Evolutionary conservation across 1,284 basidiomycete genomes (phyloP), one percentile per base, ranked within the genome.

Genomic region (Irpex rosettiformis): DNA sequence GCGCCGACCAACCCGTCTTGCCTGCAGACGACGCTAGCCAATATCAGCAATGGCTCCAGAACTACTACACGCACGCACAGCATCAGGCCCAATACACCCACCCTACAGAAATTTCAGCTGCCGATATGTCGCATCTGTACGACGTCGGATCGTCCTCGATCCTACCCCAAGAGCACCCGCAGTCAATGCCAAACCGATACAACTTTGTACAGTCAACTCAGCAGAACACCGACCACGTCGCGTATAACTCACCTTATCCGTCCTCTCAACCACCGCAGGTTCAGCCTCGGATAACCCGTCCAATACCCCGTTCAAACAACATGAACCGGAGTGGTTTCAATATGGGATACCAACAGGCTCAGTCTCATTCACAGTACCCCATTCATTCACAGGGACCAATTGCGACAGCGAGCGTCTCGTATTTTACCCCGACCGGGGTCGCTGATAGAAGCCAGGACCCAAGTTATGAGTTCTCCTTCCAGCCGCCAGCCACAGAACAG

Each of bases 21-120:
- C 27, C 37, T 52, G 33, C 16, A 37, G 4, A 53, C 49, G 45
- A 59, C 28, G 30, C 10, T n/a, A 53, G 53, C 22, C 42, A 66
- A 56, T 72, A 72, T 60, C 62, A 68, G 30, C 63, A 66, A 28
- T 72, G 69, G 69, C 54, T 67, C 11, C 62, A 66, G n/a, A 65
- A 30, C 57, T 63, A 64, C 53, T 52, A 62, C 43, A n/a, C 33
- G 4, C 43, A 43, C 13, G 52, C 53, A 4, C 54, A 54, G 1
- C 11, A n/a, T 18, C 60, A 61, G 16, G 13, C 29, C 33, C 21
- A 42, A 47, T 58, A 56, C 43, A 21, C 29, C 1, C 58, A 43
- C 11, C 59, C 54, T 13, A n/a, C 10, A 25, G 54, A 53, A 43
- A 25, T 48, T 58, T 53, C 61, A 55, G 25, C 10, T 49, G 18